Percentiles rank a stretch among this genome's conserved stretches.
phyloP scores from a whole-genome alignment of 192 early-diverging fungal genomes.

The Coemansia sp. region DNA sequence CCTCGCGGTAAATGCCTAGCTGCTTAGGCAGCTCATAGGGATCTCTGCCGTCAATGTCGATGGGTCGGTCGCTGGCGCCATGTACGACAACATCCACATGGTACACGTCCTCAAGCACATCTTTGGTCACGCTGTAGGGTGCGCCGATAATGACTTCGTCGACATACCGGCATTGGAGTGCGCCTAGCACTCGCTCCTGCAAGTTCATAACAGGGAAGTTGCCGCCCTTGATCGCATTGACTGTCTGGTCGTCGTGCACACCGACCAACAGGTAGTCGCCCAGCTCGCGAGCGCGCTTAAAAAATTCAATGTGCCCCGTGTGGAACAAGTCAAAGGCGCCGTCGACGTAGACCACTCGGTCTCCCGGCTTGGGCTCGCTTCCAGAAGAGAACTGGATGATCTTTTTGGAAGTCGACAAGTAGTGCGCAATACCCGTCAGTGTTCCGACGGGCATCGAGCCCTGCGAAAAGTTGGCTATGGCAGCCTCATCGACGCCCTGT shows the following conservation, averaged over 20 bases:
- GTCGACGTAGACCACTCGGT: constrained; percentile 91
- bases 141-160: constrained; percentile 95
- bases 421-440: constrained; percentile 75
- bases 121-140: constrained; percentile 84
- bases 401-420: constrained; percentile 81
- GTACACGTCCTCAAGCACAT: constrained; percentile 84
- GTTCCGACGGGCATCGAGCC: constrained; percentile 29
- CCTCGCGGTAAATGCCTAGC: constrained; percentile 74
- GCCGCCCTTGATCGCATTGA: constrained; percentile 82
- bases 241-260: constrained; percentile 88
- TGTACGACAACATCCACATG: constrained; percentile 82
- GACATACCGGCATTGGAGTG: constrained; percentile 89
- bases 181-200: constrained; percentile 90
- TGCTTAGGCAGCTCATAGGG: constrained; percentile 85
- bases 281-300: constrained; percentile 78
- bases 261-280: constrained; percentile 94
- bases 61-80: constrained; percentile 64
- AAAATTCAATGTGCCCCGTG: constrained; percentile 92
- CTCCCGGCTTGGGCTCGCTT: constrained; percentile 69
- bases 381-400: constrained; percentile 91
- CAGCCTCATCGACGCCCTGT: constrained; percentile 55
- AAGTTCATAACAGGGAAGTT: constrained; percentile 96
- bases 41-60: constrained; percentile 74
- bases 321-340: constrained; percentile 98
- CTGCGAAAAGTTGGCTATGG: constrained; percentile 46